Percentiles rank a stretch among this genome's conserved stretches.
phyloP scores from a whole-genome alignment of 129 eudicot genomes.

The Scalesia atractyloides region DNA sequence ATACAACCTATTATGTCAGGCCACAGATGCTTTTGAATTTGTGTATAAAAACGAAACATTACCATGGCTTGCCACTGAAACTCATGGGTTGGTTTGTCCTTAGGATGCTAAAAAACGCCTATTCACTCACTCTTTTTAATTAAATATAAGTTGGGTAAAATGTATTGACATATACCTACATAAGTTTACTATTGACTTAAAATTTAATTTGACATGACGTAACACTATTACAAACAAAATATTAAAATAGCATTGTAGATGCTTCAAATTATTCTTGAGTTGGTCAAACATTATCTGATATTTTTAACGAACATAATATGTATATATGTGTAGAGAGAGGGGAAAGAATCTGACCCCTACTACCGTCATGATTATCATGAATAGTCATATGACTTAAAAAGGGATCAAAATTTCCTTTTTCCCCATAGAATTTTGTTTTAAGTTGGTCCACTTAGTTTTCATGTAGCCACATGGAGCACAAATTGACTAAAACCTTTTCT shows the following conservation, averaged over 20 bases:
- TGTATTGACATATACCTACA: too few species aligned
- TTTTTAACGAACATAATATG: not conserved
- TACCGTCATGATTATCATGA: constrained; percentile 18
- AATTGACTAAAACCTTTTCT: constrained; percentile 30
- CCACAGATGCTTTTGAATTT: not conserved
- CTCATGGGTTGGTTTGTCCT: not conserved
- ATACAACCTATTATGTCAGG: not conserved
- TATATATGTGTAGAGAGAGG: not conserved
- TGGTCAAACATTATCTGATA: not conserved
- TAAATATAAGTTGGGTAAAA: too few species aligned
- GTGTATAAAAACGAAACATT: not conserved
- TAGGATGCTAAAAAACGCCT: not conserved
- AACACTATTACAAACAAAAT: not conserved
- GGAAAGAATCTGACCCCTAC: constrained; percentile 1
- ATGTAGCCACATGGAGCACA: constrained; percentile 25
- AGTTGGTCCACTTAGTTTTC: constrained; percentile 36
- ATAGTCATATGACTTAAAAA: constrained; percentile 18
- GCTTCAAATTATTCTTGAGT: not conserved
- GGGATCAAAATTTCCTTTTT: not conserved
- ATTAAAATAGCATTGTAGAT: not conserved
- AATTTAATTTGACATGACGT: too few species aligned
- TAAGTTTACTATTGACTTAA: too few species aligned
- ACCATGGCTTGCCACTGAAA: not conserved
- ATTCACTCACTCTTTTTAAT: too few species aligned
- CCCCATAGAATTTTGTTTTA: constrained; percentile 25